These are phyloP conservation scores for Diaporthe capsici DNA, from an alignment of 2,329 filamentous ascomycete species.

Conservation along the genomic window DNA sequence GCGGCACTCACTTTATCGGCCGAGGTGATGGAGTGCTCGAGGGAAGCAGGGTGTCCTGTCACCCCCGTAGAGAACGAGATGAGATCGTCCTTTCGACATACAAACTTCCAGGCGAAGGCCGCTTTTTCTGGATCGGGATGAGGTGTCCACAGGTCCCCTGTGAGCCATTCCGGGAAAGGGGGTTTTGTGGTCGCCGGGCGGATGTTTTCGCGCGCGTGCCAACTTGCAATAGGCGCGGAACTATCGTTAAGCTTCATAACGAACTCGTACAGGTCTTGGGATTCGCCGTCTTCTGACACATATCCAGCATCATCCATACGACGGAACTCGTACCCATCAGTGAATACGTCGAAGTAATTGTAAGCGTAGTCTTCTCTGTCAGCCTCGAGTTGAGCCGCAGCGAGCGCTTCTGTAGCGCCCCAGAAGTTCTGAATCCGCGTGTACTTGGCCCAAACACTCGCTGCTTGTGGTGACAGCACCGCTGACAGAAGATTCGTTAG, in stretches of 20 bases:
- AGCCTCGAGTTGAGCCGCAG: conserved; percentile 41
- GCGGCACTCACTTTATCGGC: conserved; percentile 37
- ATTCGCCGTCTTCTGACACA: conserved; percentile 35
- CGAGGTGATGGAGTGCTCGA: conserved; percentile 42
- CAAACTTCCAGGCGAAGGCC: conserved; percentile 43
- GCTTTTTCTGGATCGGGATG: conserved; percentile 45
- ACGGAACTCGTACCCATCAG: conserved; percentile 42
- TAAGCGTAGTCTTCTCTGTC: conserved; percentile 43
- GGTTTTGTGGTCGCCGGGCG: conserved; percentile 32
- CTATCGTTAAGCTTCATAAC: conserved; percentile 40
- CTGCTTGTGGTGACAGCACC: conserved; percentile 40
- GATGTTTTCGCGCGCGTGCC: conserved; percentile 41
- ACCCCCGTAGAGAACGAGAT: conserved; percentile 44
- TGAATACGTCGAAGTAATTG: conserved; percentile 43
- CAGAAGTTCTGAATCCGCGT: conserved; percentile 42
- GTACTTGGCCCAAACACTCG: conserved; percentile 42
- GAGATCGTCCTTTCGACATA: conserved; percentile 47
- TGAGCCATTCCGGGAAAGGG: conserved; percentile 40
- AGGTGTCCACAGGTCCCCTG: conserved; percentile 46
- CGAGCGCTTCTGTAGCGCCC: conserved; percentile 42
- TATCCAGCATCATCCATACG: conserved; percentile 39
- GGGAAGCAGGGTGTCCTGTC: conserved; percentile 43
- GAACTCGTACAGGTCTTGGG: conserved; percentile 43
- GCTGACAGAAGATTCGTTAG: conserved; percentile 39
- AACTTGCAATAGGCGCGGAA: conserved; percentile 40